Evolutionary conservation across 768 basidiomycete species (phyloP).

Genomic region (Mrakia hoshinonis): DNA sequence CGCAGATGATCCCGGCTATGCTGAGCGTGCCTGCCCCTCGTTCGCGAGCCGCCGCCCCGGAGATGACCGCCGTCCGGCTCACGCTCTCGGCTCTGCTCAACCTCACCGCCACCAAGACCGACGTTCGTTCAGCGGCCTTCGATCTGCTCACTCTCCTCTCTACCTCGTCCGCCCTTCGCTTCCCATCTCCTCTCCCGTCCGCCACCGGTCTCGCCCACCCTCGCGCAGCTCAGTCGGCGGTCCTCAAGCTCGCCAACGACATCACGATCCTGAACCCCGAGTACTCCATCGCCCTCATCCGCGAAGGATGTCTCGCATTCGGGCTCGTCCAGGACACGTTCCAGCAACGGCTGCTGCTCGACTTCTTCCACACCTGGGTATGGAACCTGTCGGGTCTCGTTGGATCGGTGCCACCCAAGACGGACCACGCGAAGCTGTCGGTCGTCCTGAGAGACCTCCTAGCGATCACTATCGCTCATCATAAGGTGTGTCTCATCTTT

Average conservation of each 20-base stretch:
- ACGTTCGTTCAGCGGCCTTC: not conserved
- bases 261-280: not conserved
- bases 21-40: conserved; percentile 6
- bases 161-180: no score
- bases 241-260: not conserved
- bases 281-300: not conserved
- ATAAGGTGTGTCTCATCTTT: not conserved
- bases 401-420: not conserved
- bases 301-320: conserved; percentile 7
- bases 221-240: not conserved
- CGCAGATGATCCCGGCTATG: conserved; percentile 1
- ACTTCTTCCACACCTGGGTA: not conserved
- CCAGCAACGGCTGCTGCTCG: not conserved
- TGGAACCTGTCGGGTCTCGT: not conserved
- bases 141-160: not conserved
- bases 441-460: conserved; percentile 6
- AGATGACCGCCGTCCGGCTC: not conserved
- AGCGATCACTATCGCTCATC: conserved; percentile 4
- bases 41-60: not conserved
- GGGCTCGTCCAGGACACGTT: not conserved
- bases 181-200: not conserved
- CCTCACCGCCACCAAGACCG: not conserved
- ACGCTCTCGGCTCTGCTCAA: not conserved
- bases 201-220: not conserved
- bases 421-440: not conserved